A percentile compares a stretch with the other conserved stretches of the same genome.
Conservation (phyloP, 352 stramenopile genomes). For the Pythium insidiosum region DNA sequence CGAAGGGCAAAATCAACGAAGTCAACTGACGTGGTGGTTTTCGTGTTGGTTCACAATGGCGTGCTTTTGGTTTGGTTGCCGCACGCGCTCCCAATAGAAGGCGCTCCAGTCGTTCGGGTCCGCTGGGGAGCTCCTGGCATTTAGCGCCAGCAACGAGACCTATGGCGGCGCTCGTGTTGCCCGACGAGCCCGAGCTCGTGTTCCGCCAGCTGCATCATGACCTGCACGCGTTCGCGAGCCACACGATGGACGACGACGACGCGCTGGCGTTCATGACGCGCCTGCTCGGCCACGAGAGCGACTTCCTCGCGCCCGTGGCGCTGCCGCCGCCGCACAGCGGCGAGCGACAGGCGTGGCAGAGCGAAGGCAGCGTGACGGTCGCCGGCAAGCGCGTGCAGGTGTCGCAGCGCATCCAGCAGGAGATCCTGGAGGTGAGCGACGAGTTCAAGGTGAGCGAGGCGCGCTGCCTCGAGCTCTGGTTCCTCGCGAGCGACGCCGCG, state of each 20-base stretch:
- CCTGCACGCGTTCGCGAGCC: conserved; percentile 49
- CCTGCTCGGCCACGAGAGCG: conserved; percentile 29
- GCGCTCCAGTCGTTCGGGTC: no score
- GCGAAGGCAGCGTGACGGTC: conserved; percentile 44
- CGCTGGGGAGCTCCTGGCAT: no score
- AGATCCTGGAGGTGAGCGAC: conserved; percentile 75
- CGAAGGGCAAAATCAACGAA: no score
- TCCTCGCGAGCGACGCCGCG: conserved; percentile 60
- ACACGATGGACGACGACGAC: conserved; percentile 57
- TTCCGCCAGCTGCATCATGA: conserved; percentile 73
- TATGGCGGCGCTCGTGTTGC: conserved; percentile 28
- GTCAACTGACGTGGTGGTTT: no score
- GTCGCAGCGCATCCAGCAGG: conserved; percentile 69
- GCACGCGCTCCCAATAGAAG: no score
- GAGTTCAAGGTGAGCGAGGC: conserved; percentile 60
- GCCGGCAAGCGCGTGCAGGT: conserved; percentile 63
- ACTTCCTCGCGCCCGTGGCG: conserved; percentile 33
- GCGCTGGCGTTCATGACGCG: conserved; percentile 45
- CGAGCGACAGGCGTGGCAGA: conserved; percentile 54
- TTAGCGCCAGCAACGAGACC: no score
- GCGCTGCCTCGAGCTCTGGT: conserved; percentile 68
- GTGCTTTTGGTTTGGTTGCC: no score
- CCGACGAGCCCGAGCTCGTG: conserved; percentile 47
- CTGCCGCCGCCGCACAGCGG: conserved; percentile 25
- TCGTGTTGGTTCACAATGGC: no score